These are phyloP conservation scores for Cryphonectria naterciae DNA, from an alignment of 2,329 filamentous ascomycete genomes.

Conservation along the genomic window DNA sequence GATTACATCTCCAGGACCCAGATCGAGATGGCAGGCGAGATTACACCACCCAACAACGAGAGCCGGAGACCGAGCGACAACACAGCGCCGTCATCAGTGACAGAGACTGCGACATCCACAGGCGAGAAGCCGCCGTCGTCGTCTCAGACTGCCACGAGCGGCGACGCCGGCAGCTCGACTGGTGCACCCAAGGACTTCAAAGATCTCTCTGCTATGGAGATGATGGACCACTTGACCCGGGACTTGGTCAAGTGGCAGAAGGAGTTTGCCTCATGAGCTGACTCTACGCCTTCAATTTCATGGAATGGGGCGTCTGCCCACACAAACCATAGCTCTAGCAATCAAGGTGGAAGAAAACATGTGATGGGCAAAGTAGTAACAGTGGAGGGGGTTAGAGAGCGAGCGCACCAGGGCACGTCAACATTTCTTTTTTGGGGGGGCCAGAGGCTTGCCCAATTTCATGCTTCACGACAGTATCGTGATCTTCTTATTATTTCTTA, in stretches of 20 bases:
- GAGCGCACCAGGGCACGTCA: neutral
- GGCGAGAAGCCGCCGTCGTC: slow-evolving; percentile 31
- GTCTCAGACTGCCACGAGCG: slow-evolving; percentile 33
- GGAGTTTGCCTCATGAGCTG: slow-evolving; percentile 52
- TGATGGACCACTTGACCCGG: slow-evolving; percentile 86
- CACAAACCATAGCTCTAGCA: neutral
- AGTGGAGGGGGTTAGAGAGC: neutral
- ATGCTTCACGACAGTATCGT: neutral
- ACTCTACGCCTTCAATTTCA: neutral
- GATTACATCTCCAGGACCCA: slow-evolving; percentile 91
- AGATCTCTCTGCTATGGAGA: slow-evolving; percentile 77
- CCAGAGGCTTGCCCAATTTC: neutral
- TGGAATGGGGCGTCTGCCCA: neutral
- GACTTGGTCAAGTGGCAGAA: slow-evolving; percentile 86
- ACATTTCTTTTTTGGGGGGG: neutral
- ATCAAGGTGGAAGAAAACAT: neutral
- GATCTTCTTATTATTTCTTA: neutral
- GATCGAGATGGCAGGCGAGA: slow-evolving; percentile 77
- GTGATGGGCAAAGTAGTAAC: neutral
- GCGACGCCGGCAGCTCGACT: slow-evolving; percentile 36
- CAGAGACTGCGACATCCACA: slow-evolving; percentile 26
- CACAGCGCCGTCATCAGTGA: slow-evolving; percentile 31
- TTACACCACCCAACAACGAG: slow-evolving; percentile 47
- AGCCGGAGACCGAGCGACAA: slow-evolving; percentile 42
- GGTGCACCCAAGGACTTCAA: slow-evolving; percentile 63